These are phyloP conservation scores for Chionographis japonica DNA, from an alignment of 106 monocot genomes.

Conservation along the genomic window DNA sequence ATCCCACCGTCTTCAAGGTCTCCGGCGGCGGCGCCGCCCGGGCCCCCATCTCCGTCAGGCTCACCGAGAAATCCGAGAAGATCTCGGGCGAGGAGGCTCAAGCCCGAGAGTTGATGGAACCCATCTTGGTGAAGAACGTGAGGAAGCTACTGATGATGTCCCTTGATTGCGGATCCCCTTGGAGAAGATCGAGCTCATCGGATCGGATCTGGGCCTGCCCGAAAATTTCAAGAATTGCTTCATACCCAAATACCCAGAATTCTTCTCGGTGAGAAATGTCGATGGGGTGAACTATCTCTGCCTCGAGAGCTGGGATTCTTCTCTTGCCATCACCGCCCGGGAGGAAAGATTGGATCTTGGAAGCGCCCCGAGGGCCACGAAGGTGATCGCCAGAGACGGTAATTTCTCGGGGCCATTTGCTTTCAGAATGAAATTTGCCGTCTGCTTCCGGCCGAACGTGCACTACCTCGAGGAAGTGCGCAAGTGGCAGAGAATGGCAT, in stretches of 20 bases:
- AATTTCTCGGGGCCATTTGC: conserved; percentile 64
- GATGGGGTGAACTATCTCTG: conserved; percentile 51
- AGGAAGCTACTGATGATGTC: conserved; percentile 92
- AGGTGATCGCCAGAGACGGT: conserved; percentile 48
- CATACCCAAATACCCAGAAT: conserved; percentile 56
- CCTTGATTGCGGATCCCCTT: conserved; percentile 74
- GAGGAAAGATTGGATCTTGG: conserved; percentile 62
- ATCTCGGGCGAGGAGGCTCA: conserved; percentile 41
- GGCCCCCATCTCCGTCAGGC: conserved; percentile 55
- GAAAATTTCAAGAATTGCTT: conserved; percentile 39
- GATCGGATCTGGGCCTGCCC: conserved; percentile 62
- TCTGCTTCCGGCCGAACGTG: conserved; percentile 76
- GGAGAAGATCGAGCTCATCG: conserved; percentile 69
- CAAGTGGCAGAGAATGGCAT: conserved; percentile 89
- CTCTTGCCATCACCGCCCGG: conserved; percentile 64
- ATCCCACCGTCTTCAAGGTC: conserved; percentile 68
- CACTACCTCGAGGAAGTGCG: conserved; percentile 57
- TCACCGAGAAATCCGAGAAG: conserved; percentile 50
- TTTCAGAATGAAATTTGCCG: conserved; percentile 59
- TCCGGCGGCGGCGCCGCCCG: conserved; percentile 45
- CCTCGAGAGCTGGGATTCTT: conserved; percentile 90
- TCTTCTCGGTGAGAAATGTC: conserved; percentile 40
- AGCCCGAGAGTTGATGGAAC: conserved; percentile 67
- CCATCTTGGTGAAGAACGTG: conserved; percentile 62
- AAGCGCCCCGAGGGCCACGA: conserved; percentile 3